Conservation (phyloP, 805 yeast genomes). For the Candida tibetensis region DNA sequence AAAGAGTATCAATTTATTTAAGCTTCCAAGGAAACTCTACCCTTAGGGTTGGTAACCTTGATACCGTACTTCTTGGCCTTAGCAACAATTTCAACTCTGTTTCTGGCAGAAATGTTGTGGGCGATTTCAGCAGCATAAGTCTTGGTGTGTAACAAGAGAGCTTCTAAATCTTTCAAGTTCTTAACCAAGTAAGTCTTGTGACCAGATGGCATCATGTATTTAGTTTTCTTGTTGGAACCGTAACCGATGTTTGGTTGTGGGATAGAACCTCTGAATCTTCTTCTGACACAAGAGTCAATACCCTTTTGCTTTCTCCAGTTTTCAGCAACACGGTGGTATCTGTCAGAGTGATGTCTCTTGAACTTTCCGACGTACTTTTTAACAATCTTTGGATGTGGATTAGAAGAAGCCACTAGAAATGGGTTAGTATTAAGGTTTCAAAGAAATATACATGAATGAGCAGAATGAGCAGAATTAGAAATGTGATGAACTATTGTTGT, state of each 20-base stretch:
- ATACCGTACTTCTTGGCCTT: slow-evolving; percentile 98
- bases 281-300: slow-evolving; percentile 99
- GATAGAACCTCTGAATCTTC: slow-evolving; percentile 99
- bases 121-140: slow-evolving; percentile 99
- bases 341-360: slow-evolving; percentile 99
- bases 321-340: slow-evolving; percentile 97
- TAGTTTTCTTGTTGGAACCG: slow-evolving; percentile 99
- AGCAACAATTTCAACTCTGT: slow-evolving; percentile 94
- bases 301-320: slow-evolving; percentile 99
- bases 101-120: slow-evolving; percentile 96
- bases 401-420: slow-evolving; percentile 86
- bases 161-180: slow-evolving; percentile 91
- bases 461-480: no score
- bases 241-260: slow-evolving; percentile 99
- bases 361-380: slow-evolving; percentile 98
- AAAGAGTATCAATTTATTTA: slow-evolving; percentile 39
- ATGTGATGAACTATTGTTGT: no score
- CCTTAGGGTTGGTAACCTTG: slow-evolving; percentile 99
- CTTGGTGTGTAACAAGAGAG: slow-evolving; percentile 94
- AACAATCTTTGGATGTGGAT: slow-evolving; percentile 99
- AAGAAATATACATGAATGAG: no score
- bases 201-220: slow-evolving; percentile 94
- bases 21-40: slow-evolving; percentile 97
- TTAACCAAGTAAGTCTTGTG: slow-evolving; percentile 95
- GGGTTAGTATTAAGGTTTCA: slow-evolving; percentile 23